phyloP scores from a whole-genome alignment of 169 alveolate species.

The Blepharisma undulans region DNA sequence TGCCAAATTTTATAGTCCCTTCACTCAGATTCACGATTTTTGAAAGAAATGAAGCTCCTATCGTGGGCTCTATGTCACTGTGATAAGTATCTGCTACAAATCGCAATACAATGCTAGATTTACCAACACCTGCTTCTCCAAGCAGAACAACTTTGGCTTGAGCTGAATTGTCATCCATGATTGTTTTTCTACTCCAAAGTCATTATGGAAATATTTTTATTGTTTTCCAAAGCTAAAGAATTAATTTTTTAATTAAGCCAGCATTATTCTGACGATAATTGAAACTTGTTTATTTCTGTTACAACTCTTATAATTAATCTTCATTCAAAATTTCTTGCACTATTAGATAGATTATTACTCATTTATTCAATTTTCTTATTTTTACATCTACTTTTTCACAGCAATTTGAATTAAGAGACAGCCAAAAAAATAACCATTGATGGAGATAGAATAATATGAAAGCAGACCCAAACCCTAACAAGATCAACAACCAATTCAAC shows the following conservation, averaged over 20 bases:
- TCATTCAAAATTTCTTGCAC: background rate
- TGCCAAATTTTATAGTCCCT: conserved; percentile 38
- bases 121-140: conserved; percentile 63
- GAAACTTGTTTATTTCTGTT: background rate
- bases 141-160: conserved; percentile 49
- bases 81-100: conserved; percentile 37
- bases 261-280: background rate
- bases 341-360: background rate
- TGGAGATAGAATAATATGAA: conserved; percentile 5
- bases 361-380: background rate
- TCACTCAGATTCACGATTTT: conserved; percentile 42
- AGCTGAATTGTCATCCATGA: background rate
- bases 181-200: background rate
- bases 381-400: background rate
- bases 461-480: conserved; percentile 22
- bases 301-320: background rate
- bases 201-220: background rate
- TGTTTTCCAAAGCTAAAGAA: background rate
- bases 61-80: conserved; percentile 20
- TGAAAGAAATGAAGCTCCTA: conserved; percentile 37
- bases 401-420: background rate
- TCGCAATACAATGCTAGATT: conserved; percentile 47
- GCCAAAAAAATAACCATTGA: background rate
- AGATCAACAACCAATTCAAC: conserved; percentile 24
- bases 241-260: background rate